These are phyloP conservation scores for Nitzschia sp. DNA, from an alignment of 108 stramenopile genomes.

Conservation along the genomic window DNA sequence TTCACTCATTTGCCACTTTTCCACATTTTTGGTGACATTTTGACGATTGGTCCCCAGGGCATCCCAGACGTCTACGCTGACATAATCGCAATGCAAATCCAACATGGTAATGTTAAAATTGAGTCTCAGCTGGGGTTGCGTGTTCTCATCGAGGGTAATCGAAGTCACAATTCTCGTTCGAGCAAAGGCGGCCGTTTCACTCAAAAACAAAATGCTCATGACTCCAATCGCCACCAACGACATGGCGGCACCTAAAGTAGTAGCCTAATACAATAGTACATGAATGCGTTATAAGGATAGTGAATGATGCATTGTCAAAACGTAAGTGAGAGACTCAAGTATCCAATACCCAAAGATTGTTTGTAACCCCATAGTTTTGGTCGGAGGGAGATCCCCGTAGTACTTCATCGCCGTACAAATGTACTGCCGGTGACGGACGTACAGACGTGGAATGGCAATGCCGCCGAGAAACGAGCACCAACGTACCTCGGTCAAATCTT, in stretches of 20 bases:
- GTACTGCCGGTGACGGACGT: neutral
- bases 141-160: conserved; percentile 90
- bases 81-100: conserved; percentile 91
- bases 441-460: neutral
- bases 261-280: conserved; percentile 61
- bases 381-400: too few relatives aligned
- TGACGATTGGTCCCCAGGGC: conserved; percentile 93
- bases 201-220: conserved; percentile 90
- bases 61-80: conserved; percentile 90
- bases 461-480: neutral
- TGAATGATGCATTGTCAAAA: conserved; percentile 12
- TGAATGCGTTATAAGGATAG: too few relatives aligned
- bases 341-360: neutral
- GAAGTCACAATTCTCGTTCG: conserved; percentile 71
- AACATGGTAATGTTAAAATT: conserved; percentile 93
- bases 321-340: neutral
- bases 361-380: too few relatives aligned
- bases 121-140: conserved; percentile 81
- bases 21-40: conserved; percentile 97
- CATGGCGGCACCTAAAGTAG: conserved; percentile 86
- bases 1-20: conserved; percentile 96
- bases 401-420: too few relatives aligned
- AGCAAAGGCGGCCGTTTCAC: conserved; percentile 93
- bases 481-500: conserved; percentile 82
- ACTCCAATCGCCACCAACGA: conserved; percentile 76